Base-by-base conservation (phyloP, 2,329 filamentous ascomycete species). In the Erysiphe pulchra region DNA sequence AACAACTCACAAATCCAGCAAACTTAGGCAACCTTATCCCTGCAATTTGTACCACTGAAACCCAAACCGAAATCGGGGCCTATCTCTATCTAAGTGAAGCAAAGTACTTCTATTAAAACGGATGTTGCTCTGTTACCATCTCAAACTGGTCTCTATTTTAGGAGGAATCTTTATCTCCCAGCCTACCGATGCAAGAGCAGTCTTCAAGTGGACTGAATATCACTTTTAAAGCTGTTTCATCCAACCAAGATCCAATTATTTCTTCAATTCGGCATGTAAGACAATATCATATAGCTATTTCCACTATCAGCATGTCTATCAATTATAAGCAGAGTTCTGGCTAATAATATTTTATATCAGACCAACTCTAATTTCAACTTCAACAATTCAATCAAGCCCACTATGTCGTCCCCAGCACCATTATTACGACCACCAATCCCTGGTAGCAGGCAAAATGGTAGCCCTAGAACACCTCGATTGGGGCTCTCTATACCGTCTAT, bases 401-500 rank as follows among this genome's bases (percentile, higher is more conserved):
- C 53, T 18, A 60, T 60, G 58, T 59, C 58, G 38, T 53, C 56
- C 18, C 57, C 57, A 51, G 57, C 57, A 46, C 58, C 58, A 36
- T 47, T 59, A 42, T 50, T 60, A 31, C 57, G 57, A 31, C 57
- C 58, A n/a, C 57, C 58, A 31, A 59, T 59, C 49, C 58, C 58
- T 13, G 58, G 58, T 3, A 53, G 52, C 44, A 54, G 57, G 49
- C 50, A 50, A 44, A 53, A 48, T 45, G 45, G 52, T 33, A 54
- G 55, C 42, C 47, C 54, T 8, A 51, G 55, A 51, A 57, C 55
- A 18, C 58, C 58, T 13, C 54, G 58, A 49, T 71, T 95, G 48
- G 87, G 85, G 40, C 73, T 95, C 47, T 82, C 86, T 41, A 95
- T 95, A 48, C 87, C 87, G 34, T 92, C 84, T 33, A 82, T 84